Base-by-base conservation (phyloP, 2,329 filamentous ascomycete genomes). In the Cytospora piceicola region DNA sequence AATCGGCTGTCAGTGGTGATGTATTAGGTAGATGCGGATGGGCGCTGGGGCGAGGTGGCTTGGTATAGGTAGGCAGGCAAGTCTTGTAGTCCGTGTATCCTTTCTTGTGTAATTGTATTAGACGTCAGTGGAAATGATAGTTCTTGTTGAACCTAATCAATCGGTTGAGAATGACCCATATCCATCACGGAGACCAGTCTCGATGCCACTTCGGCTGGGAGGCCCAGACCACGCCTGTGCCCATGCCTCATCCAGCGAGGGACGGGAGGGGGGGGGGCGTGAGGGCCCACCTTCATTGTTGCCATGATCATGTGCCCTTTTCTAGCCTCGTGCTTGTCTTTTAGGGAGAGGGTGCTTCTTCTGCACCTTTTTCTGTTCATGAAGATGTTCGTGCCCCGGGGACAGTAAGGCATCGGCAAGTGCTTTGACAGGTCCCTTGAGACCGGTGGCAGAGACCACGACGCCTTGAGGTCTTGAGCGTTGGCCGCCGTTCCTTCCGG, bases 1-100 rank as follows among this genome's bases (percentile, higher is more conserved):
- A 67, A 67, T 32, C 61, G 58, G 61, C 30, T 67, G 11, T 57
- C 62, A 39, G 61, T 67, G 5, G 51, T 54, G 2, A 61, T 61
- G 59, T 61, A 32, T 17, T 61, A 46, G 34, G 11, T 22, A 20
- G 5, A 22, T 8, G 36, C 3, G 11, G 8, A 6, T n/a, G 12
- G n/a, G 22, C 14, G n/a, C 17, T 22, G 11, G n/a, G 7, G 14
- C 11, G 42, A 15, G 20, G 12, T 24, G 46, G 2, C 2, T 22
- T 24, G 11, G 2, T n/a, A 20, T 24, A 24, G n/a, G 24, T 24
- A 8, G 11, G n/a, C 8, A 49, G 2, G 11, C 46, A 22, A 24
- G 7, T 14, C 1, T 24, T 24, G 12, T 12, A 9, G 7, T 9
- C 5, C n/a, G n/a, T n/a, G n/a, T 42, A 1, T 22, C 12, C 1